Base-by-base conservation (phyloP, 176 grass and related monocot species). In the Miscanthus lutarioriparius region DNA sequence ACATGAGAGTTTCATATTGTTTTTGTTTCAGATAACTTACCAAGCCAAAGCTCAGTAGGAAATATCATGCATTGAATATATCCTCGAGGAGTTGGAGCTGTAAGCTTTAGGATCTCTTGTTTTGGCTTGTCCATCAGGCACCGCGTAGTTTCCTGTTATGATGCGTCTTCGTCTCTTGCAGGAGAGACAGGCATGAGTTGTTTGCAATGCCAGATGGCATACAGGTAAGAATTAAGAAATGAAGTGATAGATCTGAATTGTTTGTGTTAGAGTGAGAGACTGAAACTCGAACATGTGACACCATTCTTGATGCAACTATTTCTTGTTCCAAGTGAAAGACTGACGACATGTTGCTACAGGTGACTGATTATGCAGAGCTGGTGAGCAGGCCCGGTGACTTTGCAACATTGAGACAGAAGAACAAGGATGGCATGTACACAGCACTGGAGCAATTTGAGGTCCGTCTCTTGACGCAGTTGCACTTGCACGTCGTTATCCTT, bases 161-260 rank as follows among this genome's bases (percentile, higher is more conserved):
- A 20, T 41, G n/a, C 67, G n/a, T 56, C 56, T 72, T 81, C 11
- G 40, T 62, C 45, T 77, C 6, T 76, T 80, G 28, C 74, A 94
- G 92, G 82, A 94, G 87, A 72, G 92, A 94, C 33, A 85, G 49
- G 22, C 82, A 83, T 70, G 92, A 91, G 13, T 41, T 94, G 38
- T 94, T 94, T 74, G 85, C 89, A 61, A 94, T 89, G 92, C 87
- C 92, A 43, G 89, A 94, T 87, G 74, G 89, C 67, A 82, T 94
- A 63, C 89, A 91, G 73, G 89, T 91, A 44, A 53, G 47, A 49
- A 39, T 53, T 81, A 35, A 51, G 58, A 51, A 40, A 69, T 81
- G 17, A 25, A 66, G 4, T 5, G 38, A 68, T 16, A n/a, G 28
- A 7, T 67, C 62, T 83, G 10, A 30, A 38, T 41, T 14, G 6